A percentile compares a stretch with the other conserved stretches of the same genome.
These are phyloP conservation scores for Botrytis fragariae DNA, from an alignment of 2,329 filamentous ascomycete species.

Conservation along the genomic window DNA sequence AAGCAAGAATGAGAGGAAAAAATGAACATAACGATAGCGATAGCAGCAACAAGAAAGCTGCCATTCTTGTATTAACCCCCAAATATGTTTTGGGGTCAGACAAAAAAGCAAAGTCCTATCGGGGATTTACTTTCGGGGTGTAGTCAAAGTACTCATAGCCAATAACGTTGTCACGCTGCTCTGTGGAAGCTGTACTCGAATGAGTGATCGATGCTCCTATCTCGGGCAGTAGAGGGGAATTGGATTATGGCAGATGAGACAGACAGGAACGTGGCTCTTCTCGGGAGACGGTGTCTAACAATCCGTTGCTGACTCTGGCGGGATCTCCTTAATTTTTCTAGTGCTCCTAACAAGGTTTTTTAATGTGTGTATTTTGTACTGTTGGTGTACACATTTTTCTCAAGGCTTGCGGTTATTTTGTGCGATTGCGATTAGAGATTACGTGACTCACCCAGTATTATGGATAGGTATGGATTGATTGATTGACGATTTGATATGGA, in stretches of 20 bases:
- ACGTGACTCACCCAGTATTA: background rate
- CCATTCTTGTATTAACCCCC: constrained; percentile 12
- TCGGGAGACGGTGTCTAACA: background rate
- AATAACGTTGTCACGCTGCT: constrained; percentile 18
- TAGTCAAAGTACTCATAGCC: constrained; percentile 12
- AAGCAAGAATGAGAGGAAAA: constrained; percentile 11
- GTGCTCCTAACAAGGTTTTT: background rate
- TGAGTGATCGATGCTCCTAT: background rate
- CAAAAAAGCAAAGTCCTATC: constrained; percentile 12
- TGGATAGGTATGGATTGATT: background rate
- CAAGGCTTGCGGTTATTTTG: background rate
- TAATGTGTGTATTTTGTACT: background rate
- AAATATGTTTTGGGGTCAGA: background rate
- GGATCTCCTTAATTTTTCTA: background rate
- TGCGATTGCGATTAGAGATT: constrained; percentile 2
- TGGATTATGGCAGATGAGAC: constrained; percentile 10
- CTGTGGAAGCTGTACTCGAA: background rate
- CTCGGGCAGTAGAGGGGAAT: background rate
- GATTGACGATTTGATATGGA: background rate
- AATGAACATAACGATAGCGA: constrained; percentile 8
- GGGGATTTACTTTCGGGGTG: constrained; percentile 14
- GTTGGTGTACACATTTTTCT: background rate
- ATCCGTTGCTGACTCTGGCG: background rate
- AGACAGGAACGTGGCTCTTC: constrained; percentile 14
- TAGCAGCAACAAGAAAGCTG: constrained; percentile 3